Evolutionary conservation across 257 asterid genomes (phyloP).

Genomic region (Solanum appendiculatum): DNA sequence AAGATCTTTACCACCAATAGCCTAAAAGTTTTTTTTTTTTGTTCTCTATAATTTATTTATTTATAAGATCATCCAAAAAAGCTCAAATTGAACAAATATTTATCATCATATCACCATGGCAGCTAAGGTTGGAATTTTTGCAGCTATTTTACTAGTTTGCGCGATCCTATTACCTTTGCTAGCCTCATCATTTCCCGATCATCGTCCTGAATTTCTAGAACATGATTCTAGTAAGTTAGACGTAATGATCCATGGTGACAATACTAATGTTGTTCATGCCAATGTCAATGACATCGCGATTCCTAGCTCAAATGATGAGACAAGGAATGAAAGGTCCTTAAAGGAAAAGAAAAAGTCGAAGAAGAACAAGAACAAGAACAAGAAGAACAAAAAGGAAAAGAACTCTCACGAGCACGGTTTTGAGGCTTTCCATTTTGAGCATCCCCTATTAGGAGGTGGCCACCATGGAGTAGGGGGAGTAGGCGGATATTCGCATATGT

Average conservation of each 20-base stretch:
- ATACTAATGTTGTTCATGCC: neutral
- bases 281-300: neutral
- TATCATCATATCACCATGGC: conserved; percentile 11
- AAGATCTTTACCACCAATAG: neutral
- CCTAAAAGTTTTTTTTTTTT: neutral
- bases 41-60: neutral
- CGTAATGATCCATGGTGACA: neutral
- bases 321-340: neutral
- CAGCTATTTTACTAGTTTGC: conserved; percentile 20
- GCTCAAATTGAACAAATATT: conserved; percentile 6
- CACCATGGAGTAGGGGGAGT: neutral
- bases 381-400: neutral
- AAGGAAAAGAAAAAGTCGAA: neutral
- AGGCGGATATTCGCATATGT: neutral
- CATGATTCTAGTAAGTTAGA: neutral
- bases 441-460: neutral
- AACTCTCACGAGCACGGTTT: neutral
- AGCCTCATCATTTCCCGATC: conserved; percentile 12
- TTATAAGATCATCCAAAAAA: neutral
- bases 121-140: conserved; percentile 25
- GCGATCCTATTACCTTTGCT: conserved; percentile 25
- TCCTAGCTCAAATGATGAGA: neutral
- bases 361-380: neutral
- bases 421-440: neutral
- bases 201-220: neutral